Conservation (phyloP, 2,329 filamentous ascomycete genomes). For the Ramichloridium luteum region DNA sequence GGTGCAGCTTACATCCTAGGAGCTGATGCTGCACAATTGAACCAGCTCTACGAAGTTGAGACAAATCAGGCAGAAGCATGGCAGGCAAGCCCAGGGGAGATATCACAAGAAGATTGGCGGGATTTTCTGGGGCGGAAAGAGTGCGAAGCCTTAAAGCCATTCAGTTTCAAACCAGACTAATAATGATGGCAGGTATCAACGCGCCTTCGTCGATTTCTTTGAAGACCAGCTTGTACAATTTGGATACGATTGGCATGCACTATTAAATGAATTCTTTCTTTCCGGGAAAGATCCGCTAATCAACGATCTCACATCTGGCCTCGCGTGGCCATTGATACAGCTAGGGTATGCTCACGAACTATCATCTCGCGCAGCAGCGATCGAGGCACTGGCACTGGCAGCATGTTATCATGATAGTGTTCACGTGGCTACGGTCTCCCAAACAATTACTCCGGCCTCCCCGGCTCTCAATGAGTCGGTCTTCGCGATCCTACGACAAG, state of each 20-base stretch:
- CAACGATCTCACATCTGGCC: constrained; percentile 64
- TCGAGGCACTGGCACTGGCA: constrained; percentile 70
- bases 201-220: constrained; percentile 88
- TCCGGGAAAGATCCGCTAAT: constrained; percentile 63
- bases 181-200: constrained; percentile 51
- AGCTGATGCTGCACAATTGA: constrained; percentile 58
- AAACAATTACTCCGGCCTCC: constrained; percentile 54
- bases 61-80: constrained; percentile 62
- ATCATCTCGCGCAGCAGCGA: constrained; percentile 69
- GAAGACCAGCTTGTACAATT: constrained; percentile 73
- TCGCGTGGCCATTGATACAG: constrained; percentile 87
- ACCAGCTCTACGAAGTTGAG: constrained; percentile 69
- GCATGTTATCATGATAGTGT: constrained; percentile 45
- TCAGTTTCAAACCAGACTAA: too few species aligned
- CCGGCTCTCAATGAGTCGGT: constrained; percentile 49
- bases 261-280: constrained; percentile 67
- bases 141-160: too few species aligned
- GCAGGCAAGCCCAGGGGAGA: constrained; percentile 72
- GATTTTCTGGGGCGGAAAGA: constrained; percentile 65
- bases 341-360: constrained; percentile 90
- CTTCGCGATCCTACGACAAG: constrained; percentile 56
- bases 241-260: constrained; percentile 71
- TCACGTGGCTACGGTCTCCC: constrained; percentile 57
- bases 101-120: constrained; percentile 73
- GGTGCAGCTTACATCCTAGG: constrained; percentile 78